Evolutionary conservation across 2,329 filamentous ascomycete genomes (phyloP).

Genomic region (Alternaria panax): DNA sequence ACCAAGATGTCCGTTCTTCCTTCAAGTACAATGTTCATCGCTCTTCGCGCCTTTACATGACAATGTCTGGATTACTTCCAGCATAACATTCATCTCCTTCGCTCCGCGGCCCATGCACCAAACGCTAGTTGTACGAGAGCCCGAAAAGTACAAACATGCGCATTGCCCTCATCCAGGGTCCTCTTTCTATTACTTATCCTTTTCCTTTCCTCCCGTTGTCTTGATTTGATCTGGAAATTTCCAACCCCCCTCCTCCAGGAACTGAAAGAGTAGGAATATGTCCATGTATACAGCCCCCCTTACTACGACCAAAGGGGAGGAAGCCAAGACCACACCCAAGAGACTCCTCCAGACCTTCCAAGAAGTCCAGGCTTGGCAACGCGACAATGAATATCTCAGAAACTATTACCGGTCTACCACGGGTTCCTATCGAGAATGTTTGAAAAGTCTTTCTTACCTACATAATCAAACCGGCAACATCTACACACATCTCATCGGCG

Average conservation of each 20-base stretch:
- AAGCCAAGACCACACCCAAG: slow-evolving; percentile 1
- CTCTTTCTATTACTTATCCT: background rate
- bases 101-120: background rate
- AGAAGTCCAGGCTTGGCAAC: slow-evolving; percentile 15
- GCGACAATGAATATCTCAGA: slow-evolving; percentile 11
- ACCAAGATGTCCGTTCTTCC: background rate
- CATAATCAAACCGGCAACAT: slow-evolving; percentile 13
- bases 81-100: background rate
- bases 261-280: background rate
- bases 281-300: background rate
- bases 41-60: background rate
- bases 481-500: slow-evolving; percentile 11
- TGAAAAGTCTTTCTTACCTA: slow-evolving; percentile 9
- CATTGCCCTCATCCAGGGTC: background rate
- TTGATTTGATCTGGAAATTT: background rate
- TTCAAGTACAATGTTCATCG: background rate
- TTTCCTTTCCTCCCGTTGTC: background rate
- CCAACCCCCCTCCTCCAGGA: background rate
- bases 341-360: slow-evolving; percentile 24
- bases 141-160: slow-evolving; percentile 1
- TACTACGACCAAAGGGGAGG: slow-evolving; percentile 1
- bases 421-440: slow-evolving; percentile 5
- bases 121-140: background rate
- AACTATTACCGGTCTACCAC: slow-evolving; percentile 7
- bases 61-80: background rate